Percentiles rank a stretch among this genome's conserved stretches.
Conservation (phyloP, 192 early-diverging fungal species). For the Allomyces javanicus region DNA sequence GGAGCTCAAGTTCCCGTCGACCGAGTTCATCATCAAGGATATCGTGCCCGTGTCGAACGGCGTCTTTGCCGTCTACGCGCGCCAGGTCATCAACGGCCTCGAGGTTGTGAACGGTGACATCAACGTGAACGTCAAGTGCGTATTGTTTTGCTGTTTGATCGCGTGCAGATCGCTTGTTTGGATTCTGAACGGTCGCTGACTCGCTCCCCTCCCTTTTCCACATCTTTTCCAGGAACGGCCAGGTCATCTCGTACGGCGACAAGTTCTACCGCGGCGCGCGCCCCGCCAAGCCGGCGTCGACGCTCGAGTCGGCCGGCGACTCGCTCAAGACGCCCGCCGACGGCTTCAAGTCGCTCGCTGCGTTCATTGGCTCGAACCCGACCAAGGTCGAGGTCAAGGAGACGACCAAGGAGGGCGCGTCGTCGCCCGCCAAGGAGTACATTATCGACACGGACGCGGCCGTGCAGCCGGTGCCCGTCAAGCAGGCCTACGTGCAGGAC, state of each 20-base stretch:
- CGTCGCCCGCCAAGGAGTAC: not conserved
- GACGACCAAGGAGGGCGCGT: not conserved
- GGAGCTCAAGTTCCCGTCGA: not conserved
- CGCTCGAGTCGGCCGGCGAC: not conserved
- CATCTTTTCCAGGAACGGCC: slow-evolving; percentile 3
- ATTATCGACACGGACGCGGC: not conserved
- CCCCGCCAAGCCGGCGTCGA: not conserved
- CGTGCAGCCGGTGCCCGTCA: slow-evolving; percentile 27
- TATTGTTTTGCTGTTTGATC: too few relatives aligned
- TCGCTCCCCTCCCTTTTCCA: too few relatives aligned
- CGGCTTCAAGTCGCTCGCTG: not conserved
- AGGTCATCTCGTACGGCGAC: slow-evolving; percentile 13
- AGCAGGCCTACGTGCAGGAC: slow-evolving; percentile 43
- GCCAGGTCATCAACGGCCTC: slow-evolving; percentile 47
- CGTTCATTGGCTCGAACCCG: not conserved
- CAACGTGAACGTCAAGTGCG: slow-evolving; percentile 45
- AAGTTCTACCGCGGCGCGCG: slow-evolving; percentile 7
- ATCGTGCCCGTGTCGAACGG: slow-evolving; percentile 17
- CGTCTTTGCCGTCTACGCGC: slow-evolving; percentile 67
- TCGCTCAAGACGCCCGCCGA: not conserved
- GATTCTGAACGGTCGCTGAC: too few relatives aligned
- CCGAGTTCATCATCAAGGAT: not conserved
- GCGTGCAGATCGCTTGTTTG: too few relatives aligned
- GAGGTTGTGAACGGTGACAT: slow-evolving; percentile 65
- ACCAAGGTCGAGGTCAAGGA: not conserved